phyloP scores from a whole-genome alignment of 2,329 filamentous ascomycete species.

The Fusarium nisikadoi region DNA sequence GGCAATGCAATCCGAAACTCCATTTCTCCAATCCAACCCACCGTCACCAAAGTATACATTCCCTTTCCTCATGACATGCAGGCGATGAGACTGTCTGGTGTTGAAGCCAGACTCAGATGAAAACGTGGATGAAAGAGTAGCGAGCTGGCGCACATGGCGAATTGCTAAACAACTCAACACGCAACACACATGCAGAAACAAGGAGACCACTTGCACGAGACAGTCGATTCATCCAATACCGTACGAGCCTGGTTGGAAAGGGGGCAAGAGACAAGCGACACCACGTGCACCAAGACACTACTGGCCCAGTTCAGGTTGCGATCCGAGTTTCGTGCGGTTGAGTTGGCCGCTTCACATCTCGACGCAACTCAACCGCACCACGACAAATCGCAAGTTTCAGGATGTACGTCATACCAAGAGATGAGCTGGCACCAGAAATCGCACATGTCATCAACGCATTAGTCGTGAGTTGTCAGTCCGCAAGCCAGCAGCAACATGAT shows the following conservation, averaged over 20 bases:
- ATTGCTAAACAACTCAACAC: constrained; percentile 7
- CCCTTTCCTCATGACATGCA: constrained; percentile 36
- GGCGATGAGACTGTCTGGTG: constrained; percentile 21
- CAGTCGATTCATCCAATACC: constrained; percentile 34
- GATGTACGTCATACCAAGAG: constrained; percentile 41
- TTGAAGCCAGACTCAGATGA: constrained; percentile 20
- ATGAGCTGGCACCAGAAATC: constrained; percentile 41
- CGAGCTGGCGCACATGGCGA: constrained; percentile 10
- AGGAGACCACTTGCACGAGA: constrained; percentile 38
- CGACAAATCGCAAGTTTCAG: constrained; percentile 36
- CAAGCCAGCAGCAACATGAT: constrained; percentile 26
- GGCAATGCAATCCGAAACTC: constrained; percentile 30
- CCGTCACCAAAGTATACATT: constrained; percentile 28
- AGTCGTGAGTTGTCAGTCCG: constrained; percentile 41
- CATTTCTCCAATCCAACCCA: constrained; percentile 26
- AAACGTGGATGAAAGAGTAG: constrained; percentile 15
- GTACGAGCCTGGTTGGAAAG: constrained; percentile 21
- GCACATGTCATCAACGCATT: constrained; percentile 44
- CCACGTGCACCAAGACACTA: constrained; percentile 22
- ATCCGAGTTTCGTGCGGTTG: neutral
- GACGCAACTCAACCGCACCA: constrained; percentile 20
- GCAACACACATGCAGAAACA: constrained; percentile 37
- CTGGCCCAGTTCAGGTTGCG: constrained; percentile 14
- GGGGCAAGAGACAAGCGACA: constrained; percentile 9
- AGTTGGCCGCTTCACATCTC: constrained; percentile 35